phyloP scores from a whole-genome alignment of 768 basidiomycete genomes.

The Daedaleopsis sinensis region DNA sequence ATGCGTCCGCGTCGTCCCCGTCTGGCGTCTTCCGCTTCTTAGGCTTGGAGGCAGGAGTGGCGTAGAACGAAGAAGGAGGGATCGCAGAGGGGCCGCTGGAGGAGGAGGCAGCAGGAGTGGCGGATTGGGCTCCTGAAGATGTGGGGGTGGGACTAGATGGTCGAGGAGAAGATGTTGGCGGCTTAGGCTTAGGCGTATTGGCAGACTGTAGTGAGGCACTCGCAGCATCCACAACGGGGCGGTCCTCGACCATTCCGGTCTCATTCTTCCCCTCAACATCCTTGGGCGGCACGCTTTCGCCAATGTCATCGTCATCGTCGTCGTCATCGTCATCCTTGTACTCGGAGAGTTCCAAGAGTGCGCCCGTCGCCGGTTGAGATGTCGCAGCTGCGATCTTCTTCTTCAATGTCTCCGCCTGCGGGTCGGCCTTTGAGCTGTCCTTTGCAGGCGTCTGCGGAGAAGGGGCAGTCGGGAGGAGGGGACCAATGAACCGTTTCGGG shows the following conservation, averaged over 20 bases:
- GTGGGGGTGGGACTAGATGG: constrained; percentile 18
- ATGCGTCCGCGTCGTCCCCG: constrained; percentile 32
- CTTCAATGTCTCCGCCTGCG: constrained; percentile 55
- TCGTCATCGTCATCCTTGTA: constrained; percentile 41
- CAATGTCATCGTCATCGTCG: constrained; percentile 35
- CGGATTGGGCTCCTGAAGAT: constrained; percentile 29
- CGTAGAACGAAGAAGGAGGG: constrained; percentile 44
- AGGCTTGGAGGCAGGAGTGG: constrained; percentile 14
- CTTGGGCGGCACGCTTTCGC: constrained; percentile 30
- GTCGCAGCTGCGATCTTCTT: constrained; percentile 52
- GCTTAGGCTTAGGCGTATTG: constrained; percentile 32
- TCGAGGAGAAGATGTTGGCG: constrained; percentile 27
- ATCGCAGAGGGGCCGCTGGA: constrained; percentile 30
- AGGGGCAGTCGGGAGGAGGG: constrained; percentile 55
- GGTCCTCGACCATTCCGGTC: neutral
- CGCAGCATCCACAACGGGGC: neutral
- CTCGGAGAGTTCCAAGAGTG: constrained; percentile 41
- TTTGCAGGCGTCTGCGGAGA: constrained; percentile 28
- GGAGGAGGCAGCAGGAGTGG: constrained; percentile 28
- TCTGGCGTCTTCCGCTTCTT: constrained; percentile 47
- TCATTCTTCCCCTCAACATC: constrained; percentile 2
- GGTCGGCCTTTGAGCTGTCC: constrained; percentile 40
- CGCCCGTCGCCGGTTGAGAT: constrained; percentile 31
- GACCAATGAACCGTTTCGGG: constrained; percentile 67
- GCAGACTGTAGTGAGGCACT: constrained; percentile 27